These are phyloP conservation scores for Pichia ethanolica DNA, from an alignment of 805 yeast species.

Conservation along the genomic window DNA sequence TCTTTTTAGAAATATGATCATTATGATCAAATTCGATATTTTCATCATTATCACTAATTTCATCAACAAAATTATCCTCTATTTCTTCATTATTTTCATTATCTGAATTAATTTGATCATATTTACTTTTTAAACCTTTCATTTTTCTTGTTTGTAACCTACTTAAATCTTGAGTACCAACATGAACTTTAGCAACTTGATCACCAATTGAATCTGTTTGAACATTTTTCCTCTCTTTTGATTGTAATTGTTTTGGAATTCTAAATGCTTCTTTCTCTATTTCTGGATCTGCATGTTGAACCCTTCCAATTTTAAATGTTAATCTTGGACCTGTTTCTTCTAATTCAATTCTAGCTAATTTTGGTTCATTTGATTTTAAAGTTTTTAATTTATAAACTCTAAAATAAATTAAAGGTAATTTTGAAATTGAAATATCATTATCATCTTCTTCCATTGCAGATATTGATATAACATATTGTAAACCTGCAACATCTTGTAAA, in stretches of 20 bases:
- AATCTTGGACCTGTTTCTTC: conserved; percentile 95
- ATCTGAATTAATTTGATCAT: conserved; percentile 58
- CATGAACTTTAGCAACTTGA: conserved; percentile 91
- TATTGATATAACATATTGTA: conserved; percentile 83
- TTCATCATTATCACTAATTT: conserved; percentile 12
- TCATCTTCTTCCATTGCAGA: conserved; percentile 72
- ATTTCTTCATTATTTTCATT: conserved; percentile 21
- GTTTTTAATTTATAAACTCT: conserved; percentile 87
- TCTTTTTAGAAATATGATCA: conserved; percentile 20
- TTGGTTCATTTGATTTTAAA: conserved; percentile 67
- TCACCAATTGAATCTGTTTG: conserved; percentile 88
- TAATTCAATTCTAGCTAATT: conserved; percentile 87
- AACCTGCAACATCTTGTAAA: conserved; percentile 87
- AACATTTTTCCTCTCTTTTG: conserved; percentile 82
- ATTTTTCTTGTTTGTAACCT: conserved; percentile 94
- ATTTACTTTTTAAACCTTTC: conserved; percentile 91
- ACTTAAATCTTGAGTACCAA: conserved; percentile 89
- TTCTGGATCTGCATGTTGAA: conserved; percentile 74
- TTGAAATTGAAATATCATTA: conserved; percentile 48
- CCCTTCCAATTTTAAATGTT: conserved; percentile 87
- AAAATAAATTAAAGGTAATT: conserved; percentile 76
- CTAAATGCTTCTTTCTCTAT: conserved; percentile 82
- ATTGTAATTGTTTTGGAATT: conserved; percentile 73
- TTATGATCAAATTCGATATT: no score
- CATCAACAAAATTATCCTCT: conserved; percentile 22